phyloP scores from a whole-genome alignment of 2,329 filamentous ascomycete species.

The Elsinoe batatas region DNA sequence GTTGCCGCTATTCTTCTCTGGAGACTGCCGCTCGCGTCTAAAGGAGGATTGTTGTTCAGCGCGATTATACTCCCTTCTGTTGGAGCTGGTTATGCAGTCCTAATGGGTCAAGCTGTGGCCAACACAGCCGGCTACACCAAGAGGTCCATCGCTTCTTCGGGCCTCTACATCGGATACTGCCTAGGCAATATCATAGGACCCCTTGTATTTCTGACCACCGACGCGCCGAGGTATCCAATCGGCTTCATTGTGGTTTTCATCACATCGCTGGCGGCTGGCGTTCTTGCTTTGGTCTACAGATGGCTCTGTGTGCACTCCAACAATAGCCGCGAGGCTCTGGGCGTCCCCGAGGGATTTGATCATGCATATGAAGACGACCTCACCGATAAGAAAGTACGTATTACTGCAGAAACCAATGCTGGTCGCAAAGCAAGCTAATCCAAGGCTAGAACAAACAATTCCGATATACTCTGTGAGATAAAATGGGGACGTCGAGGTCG shows the following conservation, averaged over 20 bases:
- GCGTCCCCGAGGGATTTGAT: slow-evolving; percentile 39
- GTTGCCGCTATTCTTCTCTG: slow-evolving; percentile 34
- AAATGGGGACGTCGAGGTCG: background rate
- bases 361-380: slow-evolving; percentile 45
- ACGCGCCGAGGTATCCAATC: slow-evolving; percentile 32
- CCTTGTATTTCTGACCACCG: slow-evolving; percentile 31
- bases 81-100: slow-evolving; percentile 38
- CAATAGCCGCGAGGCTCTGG: slow-evolving; percentile 32
- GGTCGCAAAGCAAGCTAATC: background rate
- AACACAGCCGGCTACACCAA: slow-evolving; percentile 47
- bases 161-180: slow-evolving; percentile 44
- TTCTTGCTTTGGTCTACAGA: slow-evolving; percentile 36
- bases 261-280: slow-evolving; percentile 26
- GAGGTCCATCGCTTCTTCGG: slow-evolving; percentile 38
- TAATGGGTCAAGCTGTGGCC: slow-evolving; percentile 41
- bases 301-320: slow-evolving; percentile 38
- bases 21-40: slow-evolving; percentile 32
- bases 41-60: slow-evolving; percentile 39
- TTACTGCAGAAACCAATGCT: too few relatives aligned
- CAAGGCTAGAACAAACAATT: slow-evolving; percentile 1
- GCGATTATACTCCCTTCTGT: slow-evolving; percentile 35
- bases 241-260: slow-evolving; percentile 34
- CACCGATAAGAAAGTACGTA: slow-evolving; percentile 33
- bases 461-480: background rate
- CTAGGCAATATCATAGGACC: slow-evolving; percentile 39